Percentiles rank a stretch among this genome's conserved stretches.
Evolutionary conservation across 2,329 filamentous ascomycete genomes (phyloP).

Genomic region (Tothia fuscella): DNA sequence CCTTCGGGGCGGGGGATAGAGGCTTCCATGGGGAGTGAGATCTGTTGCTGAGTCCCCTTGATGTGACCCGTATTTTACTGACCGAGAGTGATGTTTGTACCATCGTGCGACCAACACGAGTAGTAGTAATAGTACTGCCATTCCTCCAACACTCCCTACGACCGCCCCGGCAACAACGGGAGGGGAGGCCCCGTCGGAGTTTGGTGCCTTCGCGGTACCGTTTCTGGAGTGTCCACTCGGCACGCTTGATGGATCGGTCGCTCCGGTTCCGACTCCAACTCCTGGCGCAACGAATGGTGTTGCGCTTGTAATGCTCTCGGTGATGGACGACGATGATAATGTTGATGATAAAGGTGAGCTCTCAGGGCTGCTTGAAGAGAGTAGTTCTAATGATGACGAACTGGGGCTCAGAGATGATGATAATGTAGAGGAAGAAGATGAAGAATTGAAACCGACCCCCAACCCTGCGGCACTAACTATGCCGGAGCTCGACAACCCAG

Average conservation of each 20-base stretch:
- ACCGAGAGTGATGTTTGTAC: conserved; percentile 4
- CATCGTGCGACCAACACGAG: conserved; percentile 6
- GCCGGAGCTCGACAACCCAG: too few relatives aligned
- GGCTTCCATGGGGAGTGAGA: too few relatives aligned
- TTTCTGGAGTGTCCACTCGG: not conserved
- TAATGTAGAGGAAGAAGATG: too few relatives aligned
- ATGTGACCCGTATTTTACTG: not conserved
- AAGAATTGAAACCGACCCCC: too few relatives aligned
- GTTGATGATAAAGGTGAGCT: not conserved
- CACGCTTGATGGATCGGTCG: not conserved
- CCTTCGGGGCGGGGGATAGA: not conserved
- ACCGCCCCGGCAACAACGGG: conserved; percentile 9
- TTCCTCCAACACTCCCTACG: conserved; percentile 9
- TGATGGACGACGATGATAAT: not conserved
- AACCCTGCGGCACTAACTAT: too few relatives aligned
- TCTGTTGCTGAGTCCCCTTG: not conserved
- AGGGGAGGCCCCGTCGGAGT: conserved; percentile 4
- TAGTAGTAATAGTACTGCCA: conserved; percentile 6
- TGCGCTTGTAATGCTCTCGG: too few relatives aligned
- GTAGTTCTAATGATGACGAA: not conserved
- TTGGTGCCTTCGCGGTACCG: not conserved
- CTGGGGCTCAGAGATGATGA: not conserved
- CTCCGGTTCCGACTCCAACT: not conserved
- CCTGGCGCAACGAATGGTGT: not conserved
- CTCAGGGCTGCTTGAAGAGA: not conserved